Evolutionary conservation across 352 stramenopile genomes (phyloP).

Genomic region (Saprolegnia parasitica): DNA sequence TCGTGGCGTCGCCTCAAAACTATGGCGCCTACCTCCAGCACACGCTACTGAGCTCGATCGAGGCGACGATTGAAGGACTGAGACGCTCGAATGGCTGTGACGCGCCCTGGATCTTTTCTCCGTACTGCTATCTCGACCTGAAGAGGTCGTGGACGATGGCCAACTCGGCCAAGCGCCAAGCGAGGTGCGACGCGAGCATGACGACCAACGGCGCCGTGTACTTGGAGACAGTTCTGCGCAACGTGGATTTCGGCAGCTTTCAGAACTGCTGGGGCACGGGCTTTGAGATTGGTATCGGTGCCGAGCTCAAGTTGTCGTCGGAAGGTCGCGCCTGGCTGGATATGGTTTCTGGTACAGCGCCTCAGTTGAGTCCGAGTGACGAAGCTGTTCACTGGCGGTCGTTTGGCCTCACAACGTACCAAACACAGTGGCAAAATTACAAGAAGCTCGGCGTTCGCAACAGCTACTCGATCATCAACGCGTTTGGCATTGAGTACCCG

Average conservation of each 20-base stretch:
- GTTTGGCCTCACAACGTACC: neutral
- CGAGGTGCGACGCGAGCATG: constrained; percentile 6
- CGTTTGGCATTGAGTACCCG: neutral
- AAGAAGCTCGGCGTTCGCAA: constrained; percentile 8
- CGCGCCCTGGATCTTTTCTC: constrained; percentile 22
- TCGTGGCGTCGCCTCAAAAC: neutral
- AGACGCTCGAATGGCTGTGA: constrained; percentile 2
- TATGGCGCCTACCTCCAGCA: constrained; percentile 2
- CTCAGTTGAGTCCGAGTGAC: neutral
- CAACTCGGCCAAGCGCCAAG: neutral
- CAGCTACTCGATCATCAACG: neutral
- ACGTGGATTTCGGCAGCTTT: neutral
- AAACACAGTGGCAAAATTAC: constrained; percentile 24
- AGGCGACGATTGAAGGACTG: constrained; percentile 7
- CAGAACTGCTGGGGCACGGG: neutral
- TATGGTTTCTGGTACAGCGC: neutral
- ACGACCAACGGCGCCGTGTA: constrained; percentile 17
- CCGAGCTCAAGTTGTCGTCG: neutral
- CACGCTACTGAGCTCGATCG: constrained; percentile 9
- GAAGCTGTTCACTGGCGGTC: constrained; percentile 3
- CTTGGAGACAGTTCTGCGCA: constrained; percentile 17
- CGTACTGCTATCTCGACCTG: constrained; percentile 23
- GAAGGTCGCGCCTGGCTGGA: neutral
- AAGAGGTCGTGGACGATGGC: constrained; percentile 9
- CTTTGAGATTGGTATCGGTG: neutral